Evolutionary conservation across 2,329 filamentous ascomycete species (phyloP), one percentile per base, ranked within the genome.

Genomic region (Epicoccum nigrum): DNA sequence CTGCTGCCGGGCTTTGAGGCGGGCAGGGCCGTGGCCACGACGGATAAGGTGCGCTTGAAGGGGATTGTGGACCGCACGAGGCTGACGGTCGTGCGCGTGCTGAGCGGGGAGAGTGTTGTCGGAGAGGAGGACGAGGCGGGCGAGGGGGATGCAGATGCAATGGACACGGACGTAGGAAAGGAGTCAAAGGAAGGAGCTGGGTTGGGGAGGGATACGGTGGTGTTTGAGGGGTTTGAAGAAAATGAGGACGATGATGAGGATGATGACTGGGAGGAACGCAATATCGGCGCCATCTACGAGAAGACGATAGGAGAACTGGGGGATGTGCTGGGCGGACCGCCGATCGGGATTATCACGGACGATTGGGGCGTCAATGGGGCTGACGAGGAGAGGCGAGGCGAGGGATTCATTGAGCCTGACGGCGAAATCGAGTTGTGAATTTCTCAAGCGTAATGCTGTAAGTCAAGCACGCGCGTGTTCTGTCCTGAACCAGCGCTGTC

Each of bases 1-100:
- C 64, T 77, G 0, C 76, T 96, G 1, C 86, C 90, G 0, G 90
- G 91, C 0, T 91, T 92, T 56, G 83, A 85, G 57, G 79, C 77
- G 6, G 82, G 82, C 1, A 76, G 80, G 4, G 75, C 75, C 7
- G 87, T 90, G 1, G 87, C 90, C 78, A 91, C 86, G 15, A 93
- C 89, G 0, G 91, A 97, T 70, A 96, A 94, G 80, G 91, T 97
- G 7, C 83, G 93, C 32, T 88, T 92, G 58, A 88, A 89, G 67
- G 90, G 89, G 65, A 77, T 95, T 23, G 89, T 92, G 0, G 89
- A 95, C 67, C 83, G 87, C 58, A 89, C 88, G 13, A 81, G 92
- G 20, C 76, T 91, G 7, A 73, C 84, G 4, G 84, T 93, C 50
- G 83, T 91, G 1, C 85, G 89, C 52, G 81, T 86, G 13, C 81